A percentile compares a stretch with the other conserved stretches of the same genome.
Conservation (phyloP, 1,284 basidiomycete species). For the Boletus smithii region DNA sequence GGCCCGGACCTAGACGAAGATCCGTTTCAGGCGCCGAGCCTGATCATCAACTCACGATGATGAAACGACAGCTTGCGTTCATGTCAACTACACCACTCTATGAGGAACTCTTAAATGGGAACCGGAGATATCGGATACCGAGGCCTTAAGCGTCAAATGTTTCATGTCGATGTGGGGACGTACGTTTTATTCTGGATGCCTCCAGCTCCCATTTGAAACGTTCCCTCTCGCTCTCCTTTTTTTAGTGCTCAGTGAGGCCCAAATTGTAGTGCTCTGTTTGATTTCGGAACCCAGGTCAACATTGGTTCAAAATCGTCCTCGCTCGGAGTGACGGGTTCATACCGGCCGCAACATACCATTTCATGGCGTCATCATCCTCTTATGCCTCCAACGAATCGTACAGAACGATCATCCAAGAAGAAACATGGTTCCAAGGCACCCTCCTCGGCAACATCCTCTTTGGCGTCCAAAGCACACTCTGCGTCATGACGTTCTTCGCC, state of each 20-base stretch:
- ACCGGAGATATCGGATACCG: background rate
- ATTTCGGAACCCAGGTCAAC: background rate
- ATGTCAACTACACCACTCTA: too few relatives aligned
- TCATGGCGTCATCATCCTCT: too few relatives aligned
- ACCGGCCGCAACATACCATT: too few relatives aligned
- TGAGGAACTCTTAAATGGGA: too few relatives aligned
- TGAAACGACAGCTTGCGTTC: too few relatives aligned
- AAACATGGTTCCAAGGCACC: conserved; percentile 15
- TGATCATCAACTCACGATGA: background rate
- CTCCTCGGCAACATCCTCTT: conserved; percentile 11
- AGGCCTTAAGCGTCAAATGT: background rate
- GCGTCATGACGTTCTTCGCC: conserved; percentile 3
- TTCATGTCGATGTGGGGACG: background rate
- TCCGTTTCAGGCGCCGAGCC: background rate
- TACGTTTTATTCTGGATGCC: background rate
- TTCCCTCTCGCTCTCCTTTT: too few relatives aligned
- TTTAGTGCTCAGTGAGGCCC: too few relatives aligned
- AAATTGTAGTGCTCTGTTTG: too few relatives aligned
- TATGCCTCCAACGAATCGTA: too few relatives aligned
- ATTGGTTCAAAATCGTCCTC: background rate
- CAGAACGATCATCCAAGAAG: conserved; percentile 5
- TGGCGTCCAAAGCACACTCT: conserved; percentile 11
- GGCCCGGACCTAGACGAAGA: background rate
- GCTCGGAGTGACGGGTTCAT: too few relatives aligned
- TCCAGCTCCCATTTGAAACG: background rate